These are phyloP conservation scores for Fusarium sororula DNA, from an alignment of 2,329 filamentous ascomycete genomes.

Conservation along the genomic window DNA sequence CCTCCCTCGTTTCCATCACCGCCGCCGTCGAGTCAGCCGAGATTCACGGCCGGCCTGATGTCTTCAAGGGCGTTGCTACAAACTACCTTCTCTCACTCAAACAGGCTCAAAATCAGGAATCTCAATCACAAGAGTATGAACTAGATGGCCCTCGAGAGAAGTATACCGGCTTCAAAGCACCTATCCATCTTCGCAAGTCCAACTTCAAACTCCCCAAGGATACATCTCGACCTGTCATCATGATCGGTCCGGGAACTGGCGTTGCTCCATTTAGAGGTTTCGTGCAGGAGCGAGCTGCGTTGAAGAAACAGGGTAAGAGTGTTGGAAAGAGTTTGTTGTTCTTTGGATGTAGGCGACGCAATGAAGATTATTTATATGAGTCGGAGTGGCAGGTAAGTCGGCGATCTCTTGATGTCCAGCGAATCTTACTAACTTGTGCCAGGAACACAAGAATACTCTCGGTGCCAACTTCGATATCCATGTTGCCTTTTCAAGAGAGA, in stretches of 20 bases:
- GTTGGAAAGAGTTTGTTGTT: background rate
- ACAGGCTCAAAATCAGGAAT: background rate
- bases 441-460: background rate
- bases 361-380: background rate
- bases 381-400: background rate
- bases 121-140: background rate
- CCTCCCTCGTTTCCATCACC: constrained; percentile 6
- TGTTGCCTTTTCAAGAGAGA: background rate
- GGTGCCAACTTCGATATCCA: background rate
- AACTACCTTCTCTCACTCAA: constrained; percentile 18
- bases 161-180: background rate
- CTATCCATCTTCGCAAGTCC: background rate
- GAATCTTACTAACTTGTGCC: fast-evolving
- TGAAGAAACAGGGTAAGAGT: background rate
- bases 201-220: constrained; percentile 4
- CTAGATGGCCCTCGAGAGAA: background rate
- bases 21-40: background rate
- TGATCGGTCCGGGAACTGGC: constrained; percentile 13
- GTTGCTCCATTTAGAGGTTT: constrained; percentile 15
- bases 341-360: background rate
- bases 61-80: constrained; percentile 1
- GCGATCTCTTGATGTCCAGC: fast-evolving
- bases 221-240: background rate
- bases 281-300: background rate
- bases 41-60: background rate